Percentiles rank a stretch among this genome's conserved stretches.
Conservation (phyloP, 2,329 filamentous ascomycete genomes). For the Calonectria pseudoturangicola region DNA sequence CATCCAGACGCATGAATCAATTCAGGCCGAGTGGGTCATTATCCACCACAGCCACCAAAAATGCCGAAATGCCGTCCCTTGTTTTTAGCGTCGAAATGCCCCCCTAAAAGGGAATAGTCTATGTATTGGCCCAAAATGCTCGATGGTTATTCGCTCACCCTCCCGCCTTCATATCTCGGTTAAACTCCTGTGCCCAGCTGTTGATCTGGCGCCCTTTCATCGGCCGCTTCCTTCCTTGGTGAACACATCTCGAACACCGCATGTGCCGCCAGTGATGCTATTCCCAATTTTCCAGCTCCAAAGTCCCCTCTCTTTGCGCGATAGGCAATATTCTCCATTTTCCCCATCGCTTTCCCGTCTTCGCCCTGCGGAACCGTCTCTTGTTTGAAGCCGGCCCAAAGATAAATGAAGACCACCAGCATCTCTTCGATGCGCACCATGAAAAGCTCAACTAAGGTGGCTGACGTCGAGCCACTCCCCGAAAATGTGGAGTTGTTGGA, state of each 20-base stretch:
- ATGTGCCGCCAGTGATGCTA: conserved; percentile 18
- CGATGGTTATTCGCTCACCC: not conserved
- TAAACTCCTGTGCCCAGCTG: not conserved
- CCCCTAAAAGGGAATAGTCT: conserved; percentile 29
- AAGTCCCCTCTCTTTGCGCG: conserved; percentile 33
- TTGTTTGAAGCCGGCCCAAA: conserved; percentile 20
- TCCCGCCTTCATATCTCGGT: not conserved
- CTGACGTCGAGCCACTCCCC: not conserved
- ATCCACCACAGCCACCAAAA: not conserved
- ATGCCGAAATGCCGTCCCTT: conserved; percentile 26
- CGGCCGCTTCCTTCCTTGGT: not conserved
- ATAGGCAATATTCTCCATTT: not conserved
- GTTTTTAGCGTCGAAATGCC: conserved; percentile 20
- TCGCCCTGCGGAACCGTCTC: conserved; percentile 5
- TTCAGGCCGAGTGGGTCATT: not conserved
- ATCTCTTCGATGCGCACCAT: conserved; percentile 33
- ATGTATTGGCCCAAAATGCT: no score
- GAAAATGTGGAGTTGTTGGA: not conserved
- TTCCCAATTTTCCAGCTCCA: conserved; percentile 19
- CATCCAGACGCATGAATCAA: not conserved
- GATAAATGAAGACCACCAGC: conserved; percentile 9
- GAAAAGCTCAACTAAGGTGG: conserved; percentile 18
- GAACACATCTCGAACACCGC: conserved; percentile 8
- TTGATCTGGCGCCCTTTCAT: not conserved
- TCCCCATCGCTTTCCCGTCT: not conserved